Evolutionary conservation across 2,329 filamentous ascomycete species (phyloP), one percentile per base, ranked within the genome.

Genomic region (Aspergillus sergii): DNA sequence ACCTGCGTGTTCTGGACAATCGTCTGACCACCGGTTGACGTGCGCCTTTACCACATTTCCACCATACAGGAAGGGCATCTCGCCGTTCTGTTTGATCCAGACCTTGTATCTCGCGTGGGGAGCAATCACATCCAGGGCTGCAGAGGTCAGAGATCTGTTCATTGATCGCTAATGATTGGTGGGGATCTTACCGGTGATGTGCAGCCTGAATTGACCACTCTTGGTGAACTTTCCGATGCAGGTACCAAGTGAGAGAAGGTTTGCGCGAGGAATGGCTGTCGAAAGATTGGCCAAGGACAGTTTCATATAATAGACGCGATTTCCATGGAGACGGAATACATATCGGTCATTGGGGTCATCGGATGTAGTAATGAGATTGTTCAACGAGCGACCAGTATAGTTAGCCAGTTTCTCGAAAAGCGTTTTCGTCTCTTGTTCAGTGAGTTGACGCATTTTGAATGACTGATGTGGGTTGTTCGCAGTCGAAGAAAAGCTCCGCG

Each of bases 21-120:
- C 94, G 73, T 97, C 93, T 46, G 89, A 91, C 89, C 91, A 94
- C 65, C 93, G 83, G 23, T 92, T 92, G 21, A 95, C 87, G 76
- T 93, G 91, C 36, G 90, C 91, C 78, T 92, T 92, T 70, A 96
- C 88, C 58, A 96, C 85, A 78, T 98, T 94, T 62, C 92, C 92
- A 59, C 95, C 95, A 80, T 98, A 99, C 54, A 99, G 82, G 78
- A 96, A 98, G 1, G 95, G 94, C 93, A 97, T 97, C 74, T 96
- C 94, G 69, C 95, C 95, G 80, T 98, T 98, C 64, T 89, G 87
- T 81, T 96, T 96, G 70, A 99, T 90, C 93, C 94, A 98, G 71
- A 98, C 89, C 87, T 98, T 98, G 82, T 97, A 96, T 64, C 95
- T 86, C 51, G 94, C 94, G 78, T 97, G 93, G 68, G 92, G 90